These are phyloP conservation scores for Fragaria iinumae DNA, from an alignment of 306 rosid species.

Conservation along the genomic window DNA sequence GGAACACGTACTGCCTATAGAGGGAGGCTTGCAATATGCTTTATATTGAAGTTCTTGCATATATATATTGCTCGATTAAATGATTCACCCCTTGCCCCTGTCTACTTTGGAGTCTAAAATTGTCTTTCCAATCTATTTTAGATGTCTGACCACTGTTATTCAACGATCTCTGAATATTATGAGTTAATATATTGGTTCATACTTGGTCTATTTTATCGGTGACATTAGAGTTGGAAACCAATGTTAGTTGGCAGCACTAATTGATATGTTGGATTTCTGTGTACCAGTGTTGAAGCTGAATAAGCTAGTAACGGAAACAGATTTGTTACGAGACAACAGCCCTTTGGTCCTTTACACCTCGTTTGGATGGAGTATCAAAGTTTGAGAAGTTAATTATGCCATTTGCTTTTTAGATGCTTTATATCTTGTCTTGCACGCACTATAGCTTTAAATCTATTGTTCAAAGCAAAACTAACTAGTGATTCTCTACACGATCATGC, in stretches of 20 bases:
- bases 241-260: not conserved
- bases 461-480: not conserved
- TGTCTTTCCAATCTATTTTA: slow-evolving; percentile 4
- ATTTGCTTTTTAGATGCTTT: not conserved
- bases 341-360: not conserved
- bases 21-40: slow-evolving; percentile 3
- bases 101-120: not conserved
- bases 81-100: not conserved
- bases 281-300: not conserved
- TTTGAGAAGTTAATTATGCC: not conserved
- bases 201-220: not conserved
- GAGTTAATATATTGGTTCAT: not conserved
- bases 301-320: not conserved
- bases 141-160: not conserved
- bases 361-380: not conserved
- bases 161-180: not conserved
- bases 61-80: not conserved
- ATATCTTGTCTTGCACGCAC: not conserved
- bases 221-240: not conserved
- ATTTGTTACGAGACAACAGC: not conserved
- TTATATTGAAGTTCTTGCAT: not conserved
- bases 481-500: not conserved
- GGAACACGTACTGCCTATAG: not conserved
- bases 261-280: not conserved
- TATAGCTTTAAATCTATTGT: not conserved